These are phyloP conservation scores for Aspergillaceae sp. DNA, from an alignment of 2,329 filamentous ascomycete genomes.

Conservation along the genomic window DNA sequence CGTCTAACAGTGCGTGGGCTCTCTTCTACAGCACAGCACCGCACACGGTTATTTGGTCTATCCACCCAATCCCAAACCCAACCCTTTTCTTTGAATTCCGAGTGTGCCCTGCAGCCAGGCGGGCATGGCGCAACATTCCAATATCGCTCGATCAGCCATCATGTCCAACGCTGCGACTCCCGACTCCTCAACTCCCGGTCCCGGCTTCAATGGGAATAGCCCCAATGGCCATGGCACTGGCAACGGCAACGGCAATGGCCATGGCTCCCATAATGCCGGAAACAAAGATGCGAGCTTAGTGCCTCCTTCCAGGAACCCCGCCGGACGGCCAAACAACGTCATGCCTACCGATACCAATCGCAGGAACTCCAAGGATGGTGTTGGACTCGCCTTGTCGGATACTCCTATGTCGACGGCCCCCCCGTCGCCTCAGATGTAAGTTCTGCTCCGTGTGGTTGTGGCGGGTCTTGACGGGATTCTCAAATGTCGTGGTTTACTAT, in stretches of 20 bases:
- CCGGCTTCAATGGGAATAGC: conserved; percentile 13
- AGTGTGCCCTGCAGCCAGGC: conserved; percentile 12
- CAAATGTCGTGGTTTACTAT: not conserved
- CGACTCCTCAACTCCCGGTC: conserved; percentile 10
- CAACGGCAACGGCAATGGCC: conserved; percentile 10
- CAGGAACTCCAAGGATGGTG: conserved; percentile 36
- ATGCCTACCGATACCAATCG: conserved; percentile 32
- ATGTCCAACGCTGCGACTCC: conserved; percentile 32
- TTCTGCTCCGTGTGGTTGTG: conserved; percentile 10
- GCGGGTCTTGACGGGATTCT: conserved; percentile 7
- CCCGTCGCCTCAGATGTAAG: conserved; percentile 54
- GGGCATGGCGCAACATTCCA: conserved; percentile 40
- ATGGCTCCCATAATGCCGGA: conserved; percentile 8
- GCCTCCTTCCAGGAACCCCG: conserved; percentile 31
- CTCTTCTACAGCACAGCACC: too few relatives aligned
- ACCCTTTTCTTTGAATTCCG: not conserved
- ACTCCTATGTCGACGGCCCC: conserved; percentile 56
- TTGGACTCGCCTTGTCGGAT: conserved; percentile 51
- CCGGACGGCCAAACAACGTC: conserved; percentile 35
- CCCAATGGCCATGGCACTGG: not conserved
- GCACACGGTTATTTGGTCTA: not conserved
- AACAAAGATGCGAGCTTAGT: conserved; percentile 25
- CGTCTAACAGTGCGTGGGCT: too few relatives aligned
- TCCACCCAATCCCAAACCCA: not conserved
- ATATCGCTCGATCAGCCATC: conserved; percentile 43